Base-by-base conservation (phyloP, 116 monocot species). In the Posidonia oceanica region DNA sequence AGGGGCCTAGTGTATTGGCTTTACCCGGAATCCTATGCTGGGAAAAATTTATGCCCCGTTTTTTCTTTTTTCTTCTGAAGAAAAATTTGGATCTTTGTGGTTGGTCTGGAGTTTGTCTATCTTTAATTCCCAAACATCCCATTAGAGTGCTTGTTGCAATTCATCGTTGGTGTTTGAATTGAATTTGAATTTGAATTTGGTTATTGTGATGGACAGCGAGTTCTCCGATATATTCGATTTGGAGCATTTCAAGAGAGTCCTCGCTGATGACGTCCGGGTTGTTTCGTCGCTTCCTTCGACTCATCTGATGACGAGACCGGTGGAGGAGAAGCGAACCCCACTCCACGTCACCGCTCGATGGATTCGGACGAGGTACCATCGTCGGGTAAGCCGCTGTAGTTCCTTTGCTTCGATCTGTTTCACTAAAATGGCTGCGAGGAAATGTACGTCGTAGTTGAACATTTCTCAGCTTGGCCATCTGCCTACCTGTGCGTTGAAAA, bases 141-240 rank as follows among this genome's bases (percentile, higher is more conserved):
- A 64, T 39, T 16, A 5, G 41, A 16, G 2, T 41, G 21, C n/a
- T 39, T 2, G 11, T 18, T 38, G 17, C 37, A 64, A 15, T 39
- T 39, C 5, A 16, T 39, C 4, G 0, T 18, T 64, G 7, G 14
- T 36, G 7, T 14, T 64, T 41, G 17, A 40, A 7, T 17, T 18
- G 18, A 39, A 17, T 17, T 64, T 41, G 17, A 22, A 29, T 17
- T 67, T 40, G 52, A 67, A 29, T 8, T 13, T 16, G 22, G 15
- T 67, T 37, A 16, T 55, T 23, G 17, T 36, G 14, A 14, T 36
- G 29, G 38, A 39, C 79, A 83, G 83, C 66, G 83, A 83, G 37
- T 95, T 95, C 74, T 75, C 91, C 0, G 95, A 95, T 73, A 91
- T 95, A 71, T 95, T 95, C 64, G 91, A 95, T 68, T 55, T 88